Conservation (phyloP, 148 eudicot species). For the Amaranthus palmeri region DNA sequence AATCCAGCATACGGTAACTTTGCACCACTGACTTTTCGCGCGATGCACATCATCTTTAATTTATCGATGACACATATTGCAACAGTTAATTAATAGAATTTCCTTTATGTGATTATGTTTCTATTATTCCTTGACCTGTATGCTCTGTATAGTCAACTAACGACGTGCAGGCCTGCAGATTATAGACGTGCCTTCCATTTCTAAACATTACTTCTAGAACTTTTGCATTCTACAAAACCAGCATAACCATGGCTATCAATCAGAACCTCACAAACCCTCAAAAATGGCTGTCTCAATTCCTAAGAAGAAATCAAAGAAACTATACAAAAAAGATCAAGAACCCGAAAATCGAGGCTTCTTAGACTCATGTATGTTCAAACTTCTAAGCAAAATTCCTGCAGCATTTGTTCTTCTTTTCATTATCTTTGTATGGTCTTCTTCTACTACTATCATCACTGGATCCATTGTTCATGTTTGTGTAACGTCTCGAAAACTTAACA, state of each 20-base stretch:
- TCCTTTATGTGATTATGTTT: background rate
- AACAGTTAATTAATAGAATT: too few relatives aligned
- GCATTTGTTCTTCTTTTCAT: slow-evolving; percentile 41
- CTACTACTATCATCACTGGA: slow-evolving; percentile 56
- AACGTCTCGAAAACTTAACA: slow-evolving; percentile 55
- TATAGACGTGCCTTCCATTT: slow-evolving; percentile 7
- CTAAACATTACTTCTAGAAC: background rate
- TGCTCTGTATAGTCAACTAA: background rate
- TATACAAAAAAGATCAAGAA: slow-evolving; percentile 18
- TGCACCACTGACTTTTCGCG: background rate
- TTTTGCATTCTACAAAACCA: slow-evolving; percentile 3
- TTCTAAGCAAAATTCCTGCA: slow-evolving; percentile 28
- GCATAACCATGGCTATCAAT: background rate
- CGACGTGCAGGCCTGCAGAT: slow-evolving; percentile 22
- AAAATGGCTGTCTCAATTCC: slow-evolving; percentile 35
- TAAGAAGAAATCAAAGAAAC: slow-evolving; percentile 34
- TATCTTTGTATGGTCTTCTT: slow-evolving; percentile 58
- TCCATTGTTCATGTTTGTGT: slow-evolving; percentile 62
- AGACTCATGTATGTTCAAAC: slow-evolving; percentile 23
- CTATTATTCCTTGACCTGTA: background rate
- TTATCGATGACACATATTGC: too few relatives aligned
- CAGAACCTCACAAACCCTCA: background rate
- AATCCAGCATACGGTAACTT: background rate
- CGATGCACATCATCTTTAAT: too few relatives aligned
- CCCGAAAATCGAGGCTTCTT: slow-evolving; percentile 16